Evolutionary conservation across 1,284 basidiomycete species (phyloP).

Genomic region (Trametes pubescens): DNA sequence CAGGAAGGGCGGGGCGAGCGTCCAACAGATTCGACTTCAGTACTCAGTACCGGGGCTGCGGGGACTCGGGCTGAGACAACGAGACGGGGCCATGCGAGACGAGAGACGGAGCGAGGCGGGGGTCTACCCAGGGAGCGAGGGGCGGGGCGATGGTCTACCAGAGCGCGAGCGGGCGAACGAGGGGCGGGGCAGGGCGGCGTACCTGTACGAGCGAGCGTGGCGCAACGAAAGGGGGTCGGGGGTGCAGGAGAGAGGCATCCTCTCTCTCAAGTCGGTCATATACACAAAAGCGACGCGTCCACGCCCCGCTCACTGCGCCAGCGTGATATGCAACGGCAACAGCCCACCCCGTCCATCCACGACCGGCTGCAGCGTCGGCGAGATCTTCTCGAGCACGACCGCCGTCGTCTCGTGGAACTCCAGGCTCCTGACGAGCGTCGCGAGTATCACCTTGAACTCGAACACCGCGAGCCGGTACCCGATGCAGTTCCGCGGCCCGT

Average conservation of each 20-base stretch:
- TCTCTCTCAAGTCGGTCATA: neutral
- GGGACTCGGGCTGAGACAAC: too few relatives aligned
- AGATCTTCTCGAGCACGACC: constrained; percentile 42
- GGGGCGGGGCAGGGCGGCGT: constrained; percentile 1
- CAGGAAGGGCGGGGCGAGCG: neutral
- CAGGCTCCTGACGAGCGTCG: constrained; percentile 46
- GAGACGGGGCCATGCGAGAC: neutral
- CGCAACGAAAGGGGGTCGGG: neutral
- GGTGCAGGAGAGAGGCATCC: neutral
- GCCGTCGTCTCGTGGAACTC: constrained; percentile 48
- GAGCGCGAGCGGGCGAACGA: constrained; percentile 5
- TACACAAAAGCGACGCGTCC: neutral
- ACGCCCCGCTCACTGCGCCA: constrained; percentile 29
- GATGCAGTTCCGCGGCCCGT: constrained; percentile 52
- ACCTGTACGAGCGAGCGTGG: constrained; percentile 8
- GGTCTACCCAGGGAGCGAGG: constrained; percentile 7
- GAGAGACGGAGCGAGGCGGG: neutral
- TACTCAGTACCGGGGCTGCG: neutral
- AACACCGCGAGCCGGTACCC: constrained; percentile 46
- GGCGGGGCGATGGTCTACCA: neutral
- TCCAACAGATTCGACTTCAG: neutral
- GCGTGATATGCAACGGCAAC: constrained; percentile 33
- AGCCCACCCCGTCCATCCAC: constrained; percentile 43
- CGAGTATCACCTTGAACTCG: constrained; percentile 51
- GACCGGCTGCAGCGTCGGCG: constrained; percentile 49